A percentile compares a stretch with the other conserved stretches of the same genome.
Evolutionary conservation across 176 grass and related monocot genomes (phyloP).

Genomic region (Zoysia pacifica): DNA sequence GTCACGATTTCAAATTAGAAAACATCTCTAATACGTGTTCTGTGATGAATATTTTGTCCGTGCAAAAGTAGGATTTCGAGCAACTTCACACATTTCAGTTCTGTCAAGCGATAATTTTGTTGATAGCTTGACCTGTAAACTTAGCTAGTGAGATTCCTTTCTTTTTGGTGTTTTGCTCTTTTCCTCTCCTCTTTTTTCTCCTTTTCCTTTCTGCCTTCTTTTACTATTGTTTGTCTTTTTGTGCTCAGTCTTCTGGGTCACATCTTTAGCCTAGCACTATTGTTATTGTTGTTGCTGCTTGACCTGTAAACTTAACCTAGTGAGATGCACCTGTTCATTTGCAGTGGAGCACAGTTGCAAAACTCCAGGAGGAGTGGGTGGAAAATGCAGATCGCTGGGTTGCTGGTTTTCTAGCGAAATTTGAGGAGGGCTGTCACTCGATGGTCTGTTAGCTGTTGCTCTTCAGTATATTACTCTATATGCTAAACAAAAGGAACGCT

Average conservation of each 20-base stretch:
- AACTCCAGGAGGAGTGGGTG: conserved; percentile 96
- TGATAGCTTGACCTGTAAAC: not conserved
- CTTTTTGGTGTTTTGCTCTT: too few relatives aligned
- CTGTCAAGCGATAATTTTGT: not conserved
- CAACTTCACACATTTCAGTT: not conserved
- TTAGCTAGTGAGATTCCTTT: conserved; percentile 8
- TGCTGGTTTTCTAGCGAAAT: conserved; percentile 93
- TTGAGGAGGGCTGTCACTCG: conserved; percentile 92
- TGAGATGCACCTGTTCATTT: conserved; percentile 27
- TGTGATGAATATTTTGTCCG: not conserved
- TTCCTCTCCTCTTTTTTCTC: too few relatives aligned
- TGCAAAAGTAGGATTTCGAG: not conserved
- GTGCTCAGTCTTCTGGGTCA: too few relatives aligned
- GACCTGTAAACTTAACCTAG: not conserved
- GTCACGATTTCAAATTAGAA: not conserved
- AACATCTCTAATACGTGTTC: not conserved
- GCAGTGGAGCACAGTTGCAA: conserved; percentile 71
- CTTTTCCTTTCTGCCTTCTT: too few relatives aligned
- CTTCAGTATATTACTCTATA: not conserved
- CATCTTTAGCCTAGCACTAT: too few relatives aligned
- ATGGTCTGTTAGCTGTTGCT: conserved; percentile 56
- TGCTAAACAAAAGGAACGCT: not conserved
- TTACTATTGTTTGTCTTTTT: too few relatives aligned
- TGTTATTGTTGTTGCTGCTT: not conserved
- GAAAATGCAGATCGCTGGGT: conserved; percentile 99